Evolutionary conservation across 2,329 filamentous ascomycete genomes (phyloP), one percentile per base, ranked within the genome.

Genomic region (Trematosphaeria pertusa): DNA sequence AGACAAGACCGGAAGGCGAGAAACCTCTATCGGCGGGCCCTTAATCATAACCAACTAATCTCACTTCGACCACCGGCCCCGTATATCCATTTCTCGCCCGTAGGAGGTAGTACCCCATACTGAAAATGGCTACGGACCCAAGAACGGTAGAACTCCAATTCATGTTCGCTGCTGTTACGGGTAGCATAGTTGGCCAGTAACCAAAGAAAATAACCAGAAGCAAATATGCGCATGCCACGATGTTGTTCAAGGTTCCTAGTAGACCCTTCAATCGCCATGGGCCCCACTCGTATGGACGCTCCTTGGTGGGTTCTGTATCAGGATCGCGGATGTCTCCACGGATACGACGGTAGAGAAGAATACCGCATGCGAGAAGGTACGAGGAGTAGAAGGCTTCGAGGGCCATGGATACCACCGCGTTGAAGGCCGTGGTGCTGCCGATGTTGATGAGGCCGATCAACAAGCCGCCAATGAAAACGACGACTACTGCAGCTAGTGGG

Each of bases 141-240:
- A 22, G 45, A 4, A 55, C 42, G 1, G 48, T n/a, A 14, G 21
- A 28, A 43, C 20, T 46, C 53, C 46, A 64, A 30, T 62, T 64
- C 59, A 64, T 64, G 10, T 49, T 59, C 10, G 43, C 37, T 0
- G 46, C 21, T 15, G 48, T 50, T 4, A 62, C 55, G 1, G 55
- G 57, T 17, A 61, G 37, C 7, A 44, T 44, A 2, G 54, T 43
- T 1, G 61, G 61, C 48, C 58, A 62, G 32, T 52, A 59, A 35
- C 50, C 53, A 26, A 62, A 64, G 32, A 64, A 61, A 20, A 56
- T 46, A 2, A 61, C 37, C 4, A 59, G 39, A 2, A 57, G 24
- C 52, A 64, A 3, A 42, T 11, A 20, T 56, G 43, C 1, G 54
- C 54, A 36, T 53, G 47, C 9, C 30, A 42, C 12, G 17, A 37